Percentiles rank a stretch among this genome's conserved stretches.
Evolutionary conservation across 345 rosid genomes (phyloP).

Genomic region (Eutrema japonicum): DNA sequence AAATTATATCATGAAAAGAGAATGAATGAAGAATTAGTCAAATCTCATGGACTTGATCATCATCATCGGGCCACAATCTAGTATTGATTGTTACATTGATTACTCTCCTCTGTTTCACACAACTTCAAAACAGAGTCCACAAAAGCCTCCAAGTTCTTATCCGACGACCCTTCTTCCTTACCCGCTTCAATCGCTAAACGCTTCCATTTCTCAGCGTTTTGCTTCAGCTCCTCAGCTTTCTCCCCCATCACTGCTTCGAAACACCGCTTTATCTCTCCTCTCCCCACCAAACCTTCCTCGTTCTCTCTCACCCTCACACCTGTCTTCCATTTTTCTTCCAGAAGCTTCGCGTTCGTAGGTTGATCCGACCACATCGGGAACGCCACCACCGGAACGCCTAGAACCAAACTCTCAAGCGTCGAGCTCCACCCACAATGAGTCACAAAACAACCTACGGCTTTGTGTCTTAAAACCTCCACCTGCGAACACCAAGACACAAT

Average conservation of each 20-base stretch:
- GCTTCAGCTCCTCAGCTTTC: slow-evolving; percentile 46
- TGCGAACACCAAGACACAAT: slow-evolving; percentile 73
- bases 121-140: slow-evolving; percentile 26
- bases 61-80: too few species aligned
- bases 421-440: slow-evolving; percentile 89
- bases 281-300: slow-evolving; percentile 52
- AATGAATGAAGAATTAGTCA: too few species aligned
- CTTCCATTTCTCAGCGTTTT: slow-evolving; percentile 61
- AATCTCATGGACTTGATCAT: too few species aligned
- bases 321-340: slow-evolving; percentile 57
- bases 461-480: slow-evolving; percentile 58
- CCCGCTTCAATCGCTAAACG: slow-evolving; percentile 54
- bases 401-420: slow-evolving; percentile 58
- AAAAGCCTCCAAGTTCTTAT: slow-evolving; percentile 57
- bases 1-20: too few species aligned
- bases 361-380: slow-evolving; percentile 78
- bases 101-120: slow-evolving; percentile 1
- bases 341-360: slow-evolving; percentile 58
- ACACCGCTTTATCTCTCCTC: slow-evolving; percentile 63
- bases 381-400: slow-evolving; percentile 68
- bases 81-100: neutral
- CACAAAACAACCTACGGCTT: slow-evolving; percentile 61
- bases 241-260: slow-evolving; percentile 59
- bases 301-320: slow-evolving; percentile 59
- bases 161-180: slow-evolving; percentile 56